phyloP scores from a whole-genome alignment of 2,329 filamentous ascomycete species.

The Alternaria gaisen region DNA sequence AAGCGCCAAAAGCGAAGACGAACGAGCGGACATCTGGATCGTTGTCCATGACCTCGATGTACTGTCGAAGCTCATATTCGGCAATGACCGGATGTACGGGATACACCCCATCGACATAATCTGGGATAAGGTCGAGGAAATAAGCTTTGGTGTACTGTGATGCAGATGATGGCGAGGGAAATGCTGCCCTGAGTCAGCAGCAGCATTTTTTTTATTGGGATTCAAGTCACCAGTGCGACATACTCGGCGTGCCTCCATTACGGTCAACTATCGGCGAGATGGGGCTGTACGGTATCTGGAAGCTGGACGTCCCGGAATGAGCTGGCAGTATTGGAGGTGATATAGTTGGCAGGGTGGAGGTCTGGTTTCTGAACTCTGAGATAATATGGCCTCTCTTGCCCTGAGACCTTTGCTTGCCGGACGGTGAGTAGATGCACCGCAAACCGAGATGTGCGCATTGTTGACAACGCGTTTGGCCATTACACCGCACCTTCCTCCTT shows the following conservation, averaged over 20 bases:
- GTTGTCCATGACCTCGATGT: conserved; percentile 50
- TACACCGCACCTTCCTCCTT: conserved; percentile 58
- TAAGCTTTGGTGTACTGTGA: conserved; percentile 40
- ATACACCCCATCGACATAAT: conserved; percentile 58
- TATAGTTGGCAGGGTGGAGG: conserved; percentile 21
- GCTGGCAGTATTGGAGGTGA: conserved; percentile 41
- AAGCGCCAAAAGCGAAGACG: conserved; percentile 57
- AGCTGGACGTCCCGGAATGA: conserved; percentile 19
- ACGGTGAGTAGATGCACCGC: conserved; percentile 56
- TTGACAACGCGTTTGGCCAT: conserved; percentile 56
- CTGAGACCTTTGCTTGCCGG: conserved; percentile 50
- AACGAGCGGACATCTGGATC: conserved; percentile 54
- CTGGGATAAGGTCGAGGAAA: conserved; percentile 56
- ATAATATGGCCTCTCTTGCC: conserved; percentile 54
- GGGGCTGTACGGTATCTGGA: conserved; percentile 20
- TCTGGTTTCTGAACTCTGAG: conserved; percentile 52
- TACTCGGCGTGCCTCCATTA: conserved; percentile 31
- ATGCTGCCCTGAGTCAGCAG: conserved; percentile 23
- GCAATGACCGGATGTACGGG: conserved; percentile 59
- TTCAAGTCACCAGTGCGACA: conserved; percentile 11
- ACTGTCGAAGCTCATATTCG: conserved; percentile 51
- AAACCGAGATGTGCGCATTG: conserved; percentile 53
- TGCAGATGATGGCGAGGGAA: conserved; percentile 27
- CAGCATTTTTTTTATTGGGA: conserved; percentile 2
- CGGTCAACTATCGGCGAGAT: conserved; percentile 26